Percentiles rank a stretch among this genome's conserved stretches.
Conservation (phyloP, 345 rosid genomes). For the Corymbia maculata region DNA sequence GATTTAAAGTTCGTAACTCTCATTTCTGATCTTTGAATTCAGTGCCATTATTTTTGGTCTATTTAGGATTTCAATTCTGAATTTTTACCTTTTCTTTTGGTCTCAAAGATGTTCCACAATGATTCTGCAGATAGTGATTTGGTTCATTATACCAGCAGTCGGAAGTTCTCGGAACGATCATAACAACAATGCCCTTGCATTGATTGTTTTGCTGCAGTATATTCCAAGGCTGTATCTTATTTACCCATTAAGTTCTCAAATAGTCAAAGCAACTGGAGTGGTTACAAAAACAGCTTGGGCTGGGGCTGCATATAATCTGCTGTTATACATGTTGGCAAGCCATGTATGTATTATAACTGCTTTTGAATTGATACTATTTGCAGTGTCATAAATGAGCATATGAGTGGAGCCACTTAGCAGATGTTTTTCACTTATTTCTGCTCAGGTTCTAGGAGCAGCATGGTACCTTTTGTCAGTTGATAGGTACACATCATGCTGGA, state of each 20-base stretch:
- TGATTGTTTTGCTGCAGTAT: conserved; percentile 70
- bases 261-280: conserved; percentile 63
- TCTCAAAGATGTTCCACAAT: not conserved
- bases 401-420: not conserved
- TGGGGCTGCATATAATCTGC: conserved; percentile 40
- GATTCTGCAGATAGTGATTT: conserved; percentile 49
- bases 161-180: conserved; percentile 40
- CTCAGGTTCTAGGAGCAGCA: conserved; percentile 76
- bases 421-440: not conserved
- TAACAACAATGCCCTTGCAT: conserved; percentile 61
- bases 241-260: conserved; percentile 74
- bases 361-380: not conserved
- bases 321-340: conserved; percentile 43
- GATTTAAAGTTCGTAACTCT: not conserved
- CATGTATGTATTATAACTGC: conserved; percentile 16
- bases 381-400: not conserved
- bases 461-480: conserved; percentile 86
- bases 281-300: conserved; percentile 46
- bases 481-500: conserved; percentile 80
- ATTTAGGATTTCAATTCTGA: not conserved
- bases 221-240: conserved; percentile 76
- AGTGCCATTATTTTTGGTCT: not conserved
- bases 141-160: conserved; percentile 58
- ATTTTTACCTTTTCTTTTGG: not conserved
- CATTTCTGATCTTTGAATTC: not conserved